phyloP scores from a whole-genome alignment of 306 rosid genomes.

The Medicago ruthenica region DNA sequence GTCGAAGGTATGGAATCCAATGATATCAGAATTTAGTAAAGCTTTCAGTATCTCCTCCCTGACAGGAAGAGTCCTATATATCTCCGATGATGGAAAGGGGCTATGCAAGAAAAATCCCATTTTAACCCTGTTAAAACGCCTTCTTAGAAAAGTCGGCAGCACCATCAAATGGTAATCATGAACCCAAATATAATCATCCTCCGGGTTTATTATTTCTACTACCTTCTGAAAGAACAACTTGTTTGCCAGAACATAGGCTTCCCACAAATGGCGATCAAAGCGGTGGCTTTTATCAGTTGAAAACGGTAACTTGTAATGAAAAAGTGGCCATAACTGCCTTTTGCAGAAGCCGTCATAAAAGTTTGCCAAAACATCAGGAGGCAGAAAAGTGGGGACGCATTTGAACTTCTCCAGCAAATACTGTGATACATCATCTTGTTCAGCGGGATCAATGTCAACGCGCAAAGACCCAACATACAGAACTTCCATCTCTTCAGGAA shows the following conservation, averaged over 20 bases:
- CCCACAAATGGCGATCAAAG: conserved; percentile 77
- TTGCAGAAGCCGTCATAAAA: conserved; percentile 88
- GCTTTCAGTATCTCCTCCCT: conserved; percentile 87
- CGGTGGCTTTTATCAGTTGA: conserved; percentile 67
- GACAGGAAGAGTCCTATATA: conserved; percentile 80
- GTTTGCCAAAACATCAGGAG: conserved; percentile 59
- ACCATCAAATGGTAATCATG: conserved; percentile 94
- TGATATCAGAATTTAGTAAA: conserved; percentile 77
- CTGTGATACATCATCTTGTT: conserved; percentile 78
- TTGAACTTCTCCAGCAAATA: conserved; percentile 63
- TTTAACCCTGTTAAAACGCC: conserved; percentile 77
- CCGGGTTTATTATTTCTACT: conserved; percentile 81
- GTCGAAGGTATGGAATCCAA: conserved; percentile 86
- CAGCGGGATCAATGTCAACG: conserved; percentile 62
- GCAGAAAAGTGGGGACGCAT: conserved; percentile 79
- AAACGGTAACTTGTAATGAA: conserved; percentile 80
- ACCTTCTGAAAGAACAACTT: conserved; percentile 72
- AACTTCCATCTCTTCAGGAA: conserved; percentile 77
- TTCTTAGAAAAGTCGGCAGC: conserved; percentile 73
- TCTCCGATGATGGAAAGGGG: conserved; percentile 90
- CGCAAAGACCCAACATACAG: conserved; percentile 75
- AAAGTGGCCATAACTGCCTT: conserved; percentile 83
- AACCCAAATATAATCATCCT: conserved; percentile 83
- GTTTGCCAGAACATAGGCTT: conserved; percentile 77
- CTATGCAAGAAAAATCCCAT: conserved; percentile 88